phyloP scores from a whole-genome alignment of 208 protist genomes.

The Entamoeba invadens region DNA sequence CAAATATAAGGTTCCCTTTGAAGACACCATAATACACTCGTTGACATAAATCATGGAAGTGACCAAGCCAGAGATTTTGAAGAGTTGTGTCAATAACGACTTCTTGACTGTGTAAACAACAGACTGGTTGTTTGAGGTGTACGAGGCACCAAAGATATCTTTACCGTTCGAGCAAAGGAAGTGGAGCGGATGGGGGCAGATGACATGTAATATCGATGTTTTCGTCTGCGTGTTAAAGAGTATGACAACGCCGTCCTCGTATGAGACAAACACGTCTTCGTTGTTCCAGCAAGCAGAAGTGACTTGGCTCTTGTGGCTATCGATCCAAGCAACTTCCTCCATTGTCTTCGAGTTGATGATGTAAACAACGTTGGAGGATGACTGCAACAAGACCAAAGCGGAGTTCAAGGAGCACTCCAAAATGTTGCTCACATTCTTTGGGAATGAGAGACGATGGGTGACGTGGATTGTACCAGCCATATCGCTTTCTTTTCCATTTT shows the following conservation, averaged over 20 bases:
- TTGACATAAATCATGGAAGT: background rate
- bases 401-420: background rate
- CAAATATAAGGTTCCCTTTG: background rate
- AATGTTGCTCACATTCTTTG: background rate
- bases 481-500: background rate
- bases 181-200: background rate
- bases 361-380: background rate
- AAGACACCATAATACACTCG: background rate
- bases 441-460: background rate
- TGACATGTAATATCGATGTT: background rate
- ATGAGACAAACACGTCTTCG: background rate
- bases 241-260: background rate
- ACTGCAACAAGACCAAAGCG: background rate
- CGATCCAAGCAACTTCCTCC: background rate
- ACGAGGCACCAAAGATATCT: background rate
- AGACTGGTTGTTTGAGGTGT: background rate
- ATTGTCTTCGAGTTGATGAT: background rate
- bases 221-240: background rate
- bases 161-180: background rate
- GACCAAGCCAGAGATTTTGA: background rate
- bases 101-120: background rate
- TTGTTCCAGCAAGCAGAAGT: background rate
- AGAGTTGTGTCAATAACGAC: background rate
- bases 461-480: background rate
- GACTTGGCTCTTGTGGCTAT: background rate